These are phyloP conservation scores for Hawksworthiomyces lignivorus DNA, from an alignment of 2,329 filamentous ascomycete genomes.

Conservation along the genomic window DNA sequence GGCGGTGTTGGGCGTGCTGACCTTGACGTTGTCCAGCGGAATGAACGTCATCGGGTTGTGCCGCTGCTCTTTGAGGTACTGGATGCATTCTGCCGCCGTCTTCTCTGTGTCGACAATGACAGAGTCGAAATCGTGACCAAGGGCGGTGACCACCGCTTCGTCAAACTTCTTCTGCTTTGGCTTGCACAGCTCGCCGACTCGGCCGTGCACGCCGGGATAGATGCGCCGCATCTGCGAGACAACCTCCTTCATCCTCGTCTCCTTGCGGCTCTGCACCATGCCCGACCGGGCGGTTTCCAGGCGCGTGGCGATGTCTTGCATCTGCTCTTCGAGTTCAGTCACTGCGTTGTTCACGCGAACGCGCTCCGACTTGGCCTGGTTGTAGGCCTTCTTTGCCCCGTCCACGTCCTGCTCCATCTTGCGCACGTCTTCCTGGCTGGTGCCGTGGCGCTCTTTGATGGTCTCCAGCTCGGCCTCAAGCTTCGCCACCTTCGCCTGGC, in stretches of 20 bases:
- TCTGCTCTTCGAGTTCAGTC: constrained; percentile 86
- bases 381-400: constrained; percentile 82
- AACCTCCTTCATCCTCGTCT: constrained; percentile 71
- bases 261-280: constrained; percentile 75
- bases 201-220: constrained; percentile 84
- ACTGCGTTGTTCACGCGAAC: constrained; percentile 72
- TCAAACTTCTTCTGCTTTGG: constrained; percentile 97
- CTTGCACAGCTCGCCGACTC: constrained; percentile 84
- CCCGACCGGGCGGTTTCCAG: constrained; percentile 81
- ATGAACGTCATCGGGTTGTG: constrained; percentile 88
- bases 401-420: constrained; percentile 72
- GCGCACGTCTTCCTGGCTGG: constrained; percentile 55
- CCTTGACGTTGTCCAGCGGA: constrained; percentile 93
- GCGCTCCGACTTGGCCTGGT: constrained; percentile 75
- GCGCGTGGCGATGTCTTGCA: constrained; percentile 71
- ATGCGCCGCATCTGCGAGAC: constrained; percentile 81
- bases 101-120: constrained; percentile 94
- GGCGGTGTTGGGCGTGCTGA: constrained; percentile 81
- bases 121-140: constrained; percentile 89
- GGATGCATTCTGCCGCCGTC: constrained; percentile 86
- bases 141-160: constrained; percentile 83
- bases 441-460: constrained; percentile 60
- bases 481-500: constrained; percentile 65
- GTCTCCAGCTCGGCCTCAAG: constrained; percentile 63
- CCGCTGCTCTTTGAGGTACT: constrained; percentile 86